phyloP scores from a whole-genome alignment of 2,329 filamentous ascomycete species.

The Aspergillus sp. region DNA sequence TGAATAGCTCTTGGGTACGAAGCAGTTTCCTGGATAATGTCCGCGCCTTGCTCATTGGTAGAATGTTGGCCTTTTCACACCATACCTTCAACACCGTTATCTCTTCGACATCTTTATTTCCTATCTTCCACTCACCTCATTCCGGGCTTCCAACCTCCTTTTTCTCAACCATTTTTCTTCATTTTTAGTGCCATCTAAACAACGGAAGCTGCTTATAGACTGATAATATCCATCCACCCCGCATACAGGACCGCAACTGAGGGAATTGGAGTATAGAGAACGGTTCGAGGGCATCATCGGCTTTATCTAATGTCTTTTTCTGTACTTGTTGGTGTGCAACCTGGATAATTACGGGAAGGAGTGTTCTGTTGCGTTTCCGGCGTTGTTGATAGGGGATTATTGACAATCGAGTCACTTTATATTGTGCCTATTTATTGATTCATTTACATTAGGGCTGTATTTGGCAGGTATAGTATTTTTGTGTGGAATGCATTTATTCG shows the following conservation, averaged over 20 bases:
- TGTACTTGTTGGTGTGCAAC: slow-evolving; percentile 1
- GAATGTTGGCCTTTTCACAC: background rate
- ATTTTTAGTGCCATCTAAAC: slow-evolving; percentile 6
- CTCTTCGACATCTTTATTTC: slow-evolving; percentile 1
- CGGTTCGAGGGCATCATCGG: slow-evolving; percentile 3
- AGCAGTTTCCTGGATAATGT: no score
- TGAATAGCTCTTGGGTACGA: slow-evolving; percentile 9
- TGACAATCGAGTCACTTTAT: no score
- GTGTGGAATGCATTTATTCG: no score
- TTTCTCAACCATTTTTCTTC: slow-evolving; percentile 3
- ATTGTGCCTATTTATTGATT: no score
- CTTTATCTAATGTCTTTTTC: slow-evolving; percentile 4
- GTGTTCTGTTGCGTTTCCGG: no score
- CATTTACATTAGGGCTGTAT: no score
- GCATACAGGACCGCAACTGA: slow-evolving; percentile 7
- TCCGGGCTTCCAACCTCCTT: background rate
- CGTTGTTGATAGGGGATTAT: no score
- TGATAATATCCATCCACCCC: slow-evolving; percentile 8
- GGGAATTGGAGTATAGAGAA: slow-evolving; percentile 13
- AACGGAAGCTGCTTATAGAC: slow-evolving; percentile 13
- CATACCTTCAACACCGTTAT: background rate
- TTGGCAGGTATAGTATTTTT: no score
- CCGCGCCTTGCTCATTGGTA: no score
- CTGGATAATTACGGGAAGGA: no score
- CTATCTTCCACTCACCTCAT: background rate